Evolutionary conservation across 495 filamentous ascomycete genomes (phyloP), one percentile per base, ranked within the genome.

Genomic region (Aspergillus taichungensis): DNA sequence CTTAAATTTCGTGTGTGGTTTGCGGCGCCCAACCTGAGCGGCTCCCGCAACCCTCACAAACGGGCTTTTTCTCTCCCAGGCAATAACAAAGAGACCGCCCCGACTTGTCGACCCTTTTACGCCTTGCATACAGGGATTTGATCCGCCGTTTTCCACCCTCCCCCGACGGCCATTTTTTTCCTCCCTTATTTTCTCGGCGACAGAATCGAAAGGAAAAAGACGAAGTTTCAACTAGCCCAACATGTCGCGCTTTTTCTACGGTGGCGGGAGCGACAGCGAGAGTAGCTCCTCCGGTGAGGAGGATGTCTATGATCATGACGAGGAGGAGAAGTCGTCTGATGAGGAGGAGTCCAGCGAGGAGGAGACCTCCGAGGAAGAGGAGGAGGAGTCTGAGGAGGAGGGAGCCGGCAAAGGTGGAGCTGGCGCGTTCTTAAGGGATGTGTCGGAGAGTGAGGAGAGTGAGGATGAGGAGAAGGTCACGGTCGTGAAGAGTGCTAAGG

Each of bases 231-330:
- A 52, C 54, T 36, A 60, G 58, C 56, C 64, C 56, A 71, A 40
- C 54, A 67, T 67, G 69, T 97, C 92, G 79, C 86, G 91, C 64
- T 98, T 98, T 74, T 97, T 97, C 79, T 85, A 88, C 68, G 83
- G 83, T 55, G 84, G 83, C 65, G 86, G 88, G 71, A 90, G 88
- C 75, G 90, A 88, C 69, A 92, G 87, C 64, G 75, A 79, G 51
- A 70, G 67, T 60, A 73, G 67, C 59, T 73, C 70, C 63, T 94
- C 86, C 50, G 88, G 94, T 61, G 91, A 95, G 68, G 84, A 89
- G 71, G 86, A 91, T 69, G 76, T 94, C 63, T 90, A 91, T 77
- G 82, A 80, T 52, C 82, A 79, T 54, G 78, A 79, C 52, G 84
- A 83, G 61, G 79, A 82, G 56, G 76, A 80, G 60, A 69, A 72